Percentiles rank a stretch among this genome's conserved stretches.
Evolutionary conservation across 2,329 filamentous ascomycete species (phyloP).

Genomic region (Fusarium tanahbumbuense): DNA sequence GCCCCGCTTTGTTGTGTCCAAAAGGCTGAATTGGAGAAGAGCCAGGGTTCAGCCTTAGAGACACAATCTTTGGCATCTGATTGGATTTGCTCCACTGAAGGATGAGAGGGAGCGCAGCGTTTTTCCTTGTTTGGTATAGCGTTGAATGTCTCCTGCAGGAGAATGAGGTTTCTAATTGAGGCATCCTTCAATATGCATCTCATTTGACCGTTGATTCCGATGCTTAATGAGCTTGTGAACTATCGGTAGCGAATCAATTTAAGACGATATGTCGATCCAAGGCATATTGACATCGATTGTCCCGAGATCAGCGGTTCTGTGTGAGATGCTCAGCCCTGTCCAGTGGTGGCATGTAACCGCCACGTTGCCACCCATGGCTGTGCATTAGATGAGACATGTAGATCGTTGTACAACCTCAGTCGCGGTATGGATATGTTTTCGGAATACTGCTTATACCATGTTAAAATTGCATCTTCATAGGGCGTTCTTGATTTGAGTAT

Average conservation of each 20-base stretch:
- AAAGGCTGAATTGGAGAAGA: conserved; percentile 3
- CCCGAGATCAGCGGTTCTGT: conserved; percentile 17
- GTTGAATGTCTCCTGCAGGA: neutral
- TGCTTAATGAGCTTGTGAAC: neutral
- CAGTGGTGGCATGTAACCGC: conserved; percentile 3
- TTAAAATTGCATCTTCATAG: neutral
- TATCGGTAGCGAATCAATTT: neutral
- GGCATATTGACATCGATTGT: conserved; percentile 4
- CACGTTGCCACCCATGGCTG: conserved; percentile 6
- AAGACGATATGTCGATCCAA: conserved; percentile 2
- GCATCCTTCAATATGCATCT: neutral
- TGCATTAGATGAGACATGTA: neutral
- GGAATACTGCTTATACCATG: neutral
- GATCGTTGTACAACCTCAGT: neutral
- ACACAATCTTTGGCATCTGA: neutral
- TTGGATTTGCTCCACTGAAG: conserved; percentile 16
- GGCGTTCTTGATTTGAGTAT: neutral
- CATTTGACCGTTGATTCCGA: conserved; percentile 6
- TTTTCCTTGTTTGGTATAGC: conserved; percentile 28
- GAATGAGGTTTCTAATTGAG: neutral
- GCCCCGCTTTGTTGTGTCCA: conserved; percentile 18
- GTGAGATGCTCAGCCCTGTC: conserved; percentile 24
- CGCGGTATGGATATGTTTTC: conserved; percentile 2
- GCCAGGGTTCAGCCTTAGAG: conserved; percentile 18
- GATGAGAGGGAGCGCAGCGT: conserved; percentile 27